These are phyloP conservation scores for Penicillium waksmanii DNA, from an alignment of 495 filamentous ascomycete genomes.

Conservation along the genomic window DNA sequence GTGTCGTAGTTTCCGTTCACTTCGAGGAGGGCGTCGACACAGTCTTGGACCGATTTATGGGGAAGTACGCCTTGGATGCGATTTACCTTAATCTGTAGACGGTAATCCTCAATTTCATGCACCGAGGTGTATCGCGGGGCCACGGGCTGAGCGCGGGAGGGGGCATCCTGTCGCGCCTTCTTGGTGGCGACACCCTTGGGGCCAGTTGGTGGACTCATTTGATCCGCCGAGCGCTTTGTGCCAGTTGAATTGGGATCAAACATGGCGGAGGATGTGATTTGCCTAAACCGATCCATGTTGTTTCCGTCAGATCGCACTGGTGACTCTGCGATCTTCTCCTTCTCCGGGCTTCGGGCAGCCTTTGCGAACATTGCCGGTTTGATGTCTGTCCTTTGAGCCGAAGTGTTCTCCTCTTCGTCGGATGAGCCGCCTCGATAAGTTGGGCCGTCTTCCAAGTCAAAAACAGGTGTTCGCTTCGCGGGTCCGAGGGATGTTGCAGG, in stretches of 20 bases:
- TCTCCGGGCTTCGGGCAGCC: constrained; percentile 40
- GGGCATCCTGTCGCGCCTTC: constrained; percentile 51
- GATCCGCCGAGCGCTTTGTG: constrained; percentile 49
- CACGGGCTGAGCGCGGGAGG: constrained; percentile 59
- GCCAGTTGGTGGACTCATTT: constrained; percentile 43
- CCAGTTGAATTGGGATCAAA: constrained; percentile 44
- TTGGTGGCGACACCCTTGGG: constrained; percentile 46
- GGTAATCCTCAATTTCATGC: constrained; percentile 58
- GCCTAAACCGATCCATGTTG: constrained; percentile 46
- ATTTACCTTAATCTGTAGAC: constrained; percentile 57
- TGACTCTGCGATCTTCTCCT: constrained; percentile 44
- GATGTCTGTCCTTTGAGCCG: constrained; percentile 61
- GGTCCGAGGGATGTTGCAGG: constrained; percentile 44
- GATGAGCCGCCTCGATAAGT: constrained; percentile 60
- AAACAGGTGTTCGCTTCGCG: constrained; percentile 41
- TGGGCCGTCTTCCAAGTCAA: constrained; percentile 60
- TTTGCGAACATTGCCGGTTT: constrained; percentile 67
- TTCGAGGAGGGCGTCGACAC: constrained; percentile 54
- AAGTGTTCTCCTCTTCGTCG: constrained; percentile 53
- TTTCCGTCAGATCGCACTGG: constrained; percentile 30
- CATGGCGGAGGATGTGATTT: constrained; percentile 50
- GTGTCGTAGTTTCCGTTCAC: constrained; percentile 61
- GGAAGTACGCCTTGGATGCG: constrained; percentile 59
- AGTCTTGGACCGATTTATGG: constrained; percentile 48
- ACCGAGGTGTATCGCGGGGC: constrained; percentile 40